Conservation (phyloP, 306 rosid species). For the Trifolium subterraneum region DNA sequence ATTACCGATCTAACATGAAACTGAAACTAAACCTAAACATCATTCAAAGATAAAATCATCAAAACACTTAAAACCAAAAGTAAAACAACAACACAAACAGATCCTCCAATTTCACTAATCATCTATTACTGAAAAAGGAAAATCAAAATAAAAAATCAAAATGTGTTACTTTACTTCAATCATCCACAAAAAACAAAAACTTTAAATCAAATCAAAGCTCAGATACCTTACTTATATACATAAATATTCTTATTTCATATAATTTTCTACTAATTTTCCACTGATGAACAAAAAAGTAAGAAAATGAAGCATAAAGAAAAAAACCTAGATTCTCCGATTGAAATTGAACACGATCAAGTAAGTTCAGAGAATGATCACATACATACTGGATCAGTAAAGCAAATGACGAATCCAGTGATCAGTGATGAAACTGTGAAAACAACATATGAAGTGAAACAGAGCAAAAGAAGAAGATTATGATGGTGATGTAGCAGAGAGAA, state of each 20-base stretch:
- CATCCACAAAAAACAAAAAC: constrained; percentile 5
- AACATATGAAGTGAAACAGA: not conserved
- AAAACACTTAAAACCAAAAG: constrained; percentile 12
- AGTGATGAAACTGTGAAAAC: constrained; percentile 26
- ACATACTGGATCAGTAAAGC: constrained; percentile 16
- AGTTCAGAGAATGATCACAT: constrained; percentile 26
- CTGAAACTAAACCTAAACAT: not conserved
- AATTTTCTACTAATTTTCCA: not conserved
- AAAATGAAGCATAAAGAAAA: constrained; percentile 19
- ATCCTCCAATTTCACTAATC: constrained; percentile 39
- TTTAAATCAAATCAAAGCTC: constrained; percentile 13
- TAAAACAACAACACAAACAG: constrained; percentile 8
- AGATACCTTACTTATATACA: not conserved
- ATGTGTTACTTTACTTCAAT: not conserved
- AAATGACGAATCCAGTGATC: constrained; percentile 1
- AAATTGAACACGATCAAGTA: constrained; percentile 50
- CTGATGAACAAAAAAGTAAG: not conserved
- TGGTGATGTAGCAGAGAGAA: constrained; percentile 41
- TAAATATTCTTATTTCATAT: constrained; percentile 10
- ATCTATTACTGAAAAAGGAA: constrained; percentile 5
- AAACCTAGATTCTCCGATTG: constrained; percentile 39
- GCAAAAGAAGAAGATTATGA: constrained; percentile 16
- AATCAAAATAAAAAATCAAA: not conserved
- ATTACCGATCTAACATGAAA: constrained; percentile 38
- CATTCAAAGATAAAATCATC: constrained; percentile 18